Evolutionary conservation across 1,284 basidiomycete genomes (phyloP).

Genomic region (Marasmius tenuissimus): DNA sequence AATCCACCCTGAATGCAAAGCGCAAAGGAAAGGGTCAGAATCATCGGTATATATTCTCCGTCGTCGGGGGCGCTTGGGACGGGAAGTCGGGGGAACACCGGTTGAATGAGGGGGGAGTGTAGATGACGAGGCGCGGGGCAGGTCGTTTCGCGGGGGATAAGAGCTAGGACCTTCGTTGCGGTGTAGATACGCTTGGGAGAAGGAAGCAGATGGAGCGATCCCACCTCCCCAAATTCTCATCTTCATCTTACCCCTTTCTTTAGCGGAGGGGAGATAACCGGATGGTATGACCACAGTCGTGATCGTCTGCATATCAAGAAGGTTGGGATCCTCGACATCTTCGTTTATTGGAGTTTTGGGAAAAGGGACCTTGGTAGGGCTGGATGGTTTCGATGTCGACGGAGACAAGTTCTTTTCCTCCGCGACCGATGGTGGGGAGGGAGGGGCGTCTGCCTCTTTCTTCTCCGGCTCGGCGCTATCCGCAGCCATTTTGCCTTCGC

Average conservation of each 20-base stretch:
- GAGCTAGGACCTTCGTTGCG: not conserved
- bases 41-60: conserved; percentile 71
- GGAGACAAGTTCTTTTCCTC: conserved; percentile 11
- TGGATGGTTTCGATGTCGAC: conserved; percentile 3
- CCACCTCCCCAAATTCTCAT: conserved; percentile 72
- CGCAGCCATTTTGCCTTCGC: not conserved
- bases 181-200: conserved; percentile 1
- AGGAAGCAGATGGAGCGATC: conserved; percentile 31
- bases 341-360: conserved; percentile 1
- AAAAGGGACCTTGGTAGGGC: not conserved
- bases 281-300: conserved; percentile 60
- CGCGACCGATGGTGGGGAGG: conserved; percentile 8
- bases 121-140: not conserved
- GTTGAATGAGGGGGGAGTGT: not conserved
- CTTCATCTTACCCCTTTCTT: conserved; percentile 33
- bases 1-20: conserved; percentile 64
- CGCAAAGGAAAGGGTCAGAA: conserved; percentile 72
- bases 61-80: conserved; percentile 10
- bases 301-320: conserved; percentile 53
- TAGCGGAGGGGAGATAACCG: conserved; percentile 51
- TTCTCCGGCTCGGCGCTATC: conserved; percentile 11
- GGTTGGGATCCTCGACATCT: conserved; percentile 14
- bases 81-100: not conserved
- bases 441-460: conserved; percentile 11
- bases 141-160: conserved; percentile 9